Evolutionary conservation across 257 asterid genomes (phyloP).

Genomic region (Thymus quinquecostatus): DNA sequence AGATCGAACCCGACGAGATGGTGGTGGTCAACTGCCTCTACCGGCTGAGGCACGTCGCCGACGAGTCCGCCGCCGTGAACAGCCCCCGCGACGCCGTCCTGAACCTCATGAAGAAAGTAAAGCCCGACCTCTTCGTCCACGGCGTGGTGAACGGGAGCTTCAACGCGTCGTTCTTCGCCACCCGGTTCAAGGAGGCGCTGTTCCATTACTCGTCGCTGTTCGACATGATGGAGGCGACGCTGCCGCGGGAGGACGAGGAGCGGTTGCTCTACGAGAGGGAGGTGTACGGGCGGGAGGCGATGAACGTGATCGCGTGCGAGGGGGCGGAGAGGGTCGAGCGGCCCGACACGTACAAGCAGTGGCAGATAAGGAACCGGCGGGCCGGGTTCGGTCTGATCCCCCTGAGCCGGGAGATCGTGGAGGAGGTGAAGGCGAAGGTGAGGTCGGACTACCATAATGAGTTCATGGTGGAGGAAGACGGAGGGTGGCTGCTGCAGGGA

Average conservation of each 20-base stretch:
- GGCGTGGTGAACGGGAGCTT: constrained; percentile 52
- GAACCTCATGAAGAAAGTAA: constrained; percentile 40
- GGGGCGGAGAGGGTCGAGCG: constrained; percentile 53
- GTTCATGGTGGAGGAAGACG: constrained; percentile 53
- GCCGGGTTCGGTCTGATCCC: constrained; percentile 50
- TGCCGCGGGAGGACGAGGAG: constrained; percentile 49
- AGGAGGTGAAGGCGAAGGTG: constrained; percentile 44
- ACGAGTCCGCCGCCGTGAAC: constrained; percentile 36
- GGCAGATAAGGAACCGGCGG: constrained; percentile 48
- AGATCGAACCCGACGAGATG: constrained; percentile 52
- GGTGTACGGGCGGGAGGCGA: constrained; percentile 51
- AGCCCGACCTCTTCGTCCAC: constrained; percentile 49
- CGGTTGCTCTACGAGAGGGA: constrained; percentile 49
- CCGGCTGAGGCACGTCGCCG: constrained; percentile 52
- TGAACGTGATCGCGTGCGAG: constrained; percentile 64
- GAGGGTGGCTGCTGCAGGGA: constrained; percentile 66
- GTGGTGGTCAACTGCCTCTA: constrained; percentile 63
- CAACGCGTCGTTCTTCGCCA: constrained; percentile 43
- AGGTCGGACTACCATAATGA: constrained; percentile 42
- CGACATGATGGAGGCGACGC: constrained; percentile 58
- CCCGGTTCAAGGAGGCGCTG: constrained; percentile 53
- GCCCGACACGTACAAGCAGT: constrained; percentile 61
- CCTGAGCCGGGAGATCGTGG: constrained; percentile 43
- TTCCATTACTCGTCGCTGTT: constrained; percentile 55
- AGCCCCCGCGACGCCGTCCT: constrained; percentile 53